A percentile compares a stretch with the other conserved stretches of the same genome.
phyloP scores from a whole-genome alignment of 768 basidiomycete genomes.

The Mrakia blollopis region DNA sequence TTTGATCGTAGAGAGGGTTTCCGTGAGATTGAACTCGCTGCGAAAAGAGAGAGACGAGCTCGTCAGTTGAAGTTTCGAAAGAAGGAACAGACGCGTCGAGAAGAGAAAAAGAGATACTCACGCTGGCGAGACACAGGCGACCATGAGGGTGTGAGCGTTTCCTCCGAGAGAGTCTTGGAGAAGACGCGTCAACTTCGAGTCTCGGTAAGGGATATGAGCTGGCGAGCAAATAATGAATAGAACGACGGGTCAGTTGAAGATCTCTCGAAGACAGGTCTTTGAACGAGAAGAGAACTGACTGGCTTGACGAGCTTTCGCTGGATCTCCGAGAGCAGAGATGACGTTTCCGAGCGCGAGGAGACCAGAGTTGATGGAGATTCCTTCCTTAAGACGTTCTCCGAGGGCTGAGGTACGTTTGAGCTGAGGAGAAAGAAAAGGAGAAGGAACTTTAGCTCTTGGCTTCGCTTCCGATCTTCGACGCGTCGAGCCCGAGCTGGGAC shows the following conservation, averaged over 20 bases:
- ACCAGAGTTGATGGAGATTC: conserved; percentile 98
- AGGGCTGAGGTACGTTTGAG: conserved; percentile 93
- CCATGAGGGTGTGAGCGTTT: conserved; percentile 97
- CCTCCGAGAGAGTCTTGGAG: conserved; percentile 96
- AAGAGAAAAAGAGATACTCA: neutral
- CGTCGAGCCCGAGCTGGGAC: neutral
- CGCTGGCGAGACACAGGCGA: conserved; percentile 77
- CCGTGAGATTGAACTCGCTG: conserved; percentile 88
- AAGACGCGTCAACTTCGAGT: conserved; percentile 93
- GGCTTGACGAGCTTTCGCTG: conserved; percentile 74
- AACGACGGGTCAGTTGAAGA: neutral
- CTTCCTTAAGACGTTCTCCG: conserved; percentile 95
- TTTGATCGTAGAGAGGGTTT: conserved; percentile 75
- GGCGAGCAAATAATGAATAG: neutral
- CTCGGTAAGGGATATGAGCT: conserved; percentile 90
- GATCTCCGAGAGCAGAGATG: conserved; percentile 94
- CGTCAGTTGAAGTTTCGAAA: neutral
- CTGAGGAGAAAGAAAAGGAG: conserved; percentile 45
- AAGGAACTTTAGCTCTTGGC: conserved; percentile 7
- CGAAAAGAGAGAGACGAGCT: conserved; percentile 44
- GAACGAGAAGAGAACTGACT: conserved; percentile 37
- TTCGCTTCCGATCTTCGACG: neutral
- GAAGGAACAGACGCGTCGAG: neutral
- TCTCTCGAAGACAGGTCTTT: neutral
- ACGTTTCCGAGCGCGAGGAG: conserved; percentile 95